Evolutionary conservation across 2,329 filamentous ascomycete species (phyloP).

Genomic region (Hypoxylon sp.): DNA sequence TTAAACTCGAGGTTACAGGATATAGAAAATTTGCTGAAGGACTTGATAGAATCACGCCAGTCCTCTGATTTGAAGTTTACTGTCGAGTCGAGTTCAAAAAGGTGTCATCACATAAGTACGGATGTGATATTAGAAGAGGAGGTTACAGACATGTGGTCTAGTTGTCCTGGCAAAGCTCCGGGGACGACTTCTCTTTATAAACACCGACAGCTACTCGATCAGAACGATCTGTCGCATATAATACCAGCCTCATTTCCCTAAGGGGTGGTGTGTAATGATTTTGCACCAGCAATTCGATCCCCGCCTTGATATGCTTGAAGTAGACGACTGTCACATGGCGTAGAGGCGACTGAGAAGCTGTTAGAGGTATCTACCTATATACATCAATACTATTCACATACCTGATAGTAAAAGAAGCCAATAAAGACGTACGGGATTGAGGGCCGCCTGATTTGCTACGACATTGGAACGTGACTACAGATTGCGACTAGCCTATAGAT

Average conservation of each 20-base stretch:
- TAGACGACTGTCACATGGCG: neutral
- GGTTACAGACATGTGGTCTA: too few species aligned
- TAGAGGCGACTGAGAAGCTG: neutral
- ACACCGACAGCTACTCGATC: neutral
- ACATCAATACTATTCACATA: constrained; percentile 1
- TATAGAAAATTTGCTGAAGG: neutral
- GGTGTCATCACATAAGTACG: too few species aligned
- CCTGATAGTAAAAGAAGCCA: neutral
- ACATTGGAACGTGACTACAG: neutral
- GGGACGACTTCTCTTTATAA: neutral
- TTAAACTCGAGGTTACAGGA: neutral
- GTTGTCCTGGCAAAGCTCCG: too few species aligned
- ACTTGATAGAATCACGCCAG: neutral
- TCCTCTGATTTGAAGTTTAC: too few species aligned
- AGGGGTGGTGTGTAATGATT: neutral
- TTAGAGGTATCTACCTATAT: neutral
- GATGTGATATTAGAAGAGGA: too few species aligned
- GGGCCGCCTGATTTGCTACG: neutral
- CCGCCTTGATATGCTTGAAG: neutral
- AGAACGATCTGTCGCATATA: neutral
- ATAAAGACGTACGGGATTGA: neutral
- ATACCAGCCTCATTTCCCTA: neutral
- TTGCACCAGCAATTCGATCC: neutral
- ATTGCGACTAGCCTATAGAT: neutral
- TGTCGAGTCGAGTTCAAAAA: too few species aligned